Percentiles rank a stretch among this genome's conserved stretches.
Evolutionary conservation across 2,329 filamentous ascomycete species (phyloP).

Genomic region (Fusarium solani-melongenae): DNA sequence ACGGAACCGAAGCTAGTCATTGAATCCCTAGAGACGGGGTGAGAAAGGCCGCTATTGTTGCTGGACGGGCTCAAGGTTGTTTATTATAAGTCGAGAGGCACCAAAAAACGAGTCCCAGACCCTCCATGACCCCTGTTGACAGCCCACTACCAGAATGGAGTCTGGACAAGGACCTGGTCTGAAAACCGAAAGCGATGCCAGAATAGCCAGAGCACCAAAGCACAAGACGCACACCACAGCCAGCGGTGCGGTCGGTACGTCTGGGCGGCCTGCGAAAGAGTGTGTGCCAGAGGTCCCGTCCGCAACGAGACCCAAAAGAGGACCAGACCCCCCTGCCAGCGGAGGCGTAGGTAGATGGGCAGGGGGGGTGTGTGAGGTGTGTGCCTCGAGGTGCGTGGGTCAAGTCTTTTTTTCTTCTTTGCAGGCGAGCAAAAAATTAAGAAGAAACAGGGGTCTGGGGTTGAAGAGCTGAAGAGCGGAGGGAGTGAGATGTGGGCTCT

Average conservation of each 20-base stretch:
- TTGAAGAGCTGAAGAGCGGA: constrained; percentile 37
- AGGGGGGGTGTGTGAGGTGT: background rate
- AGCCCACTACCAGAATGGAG: constrained; percentile 29
- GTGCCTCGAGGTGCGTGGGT: background rate
- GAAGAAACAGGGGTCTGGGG: constrained; percentile 34
- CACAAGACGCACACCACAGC: background rate
- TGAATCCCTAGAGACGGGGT: constrained; percentile 35
- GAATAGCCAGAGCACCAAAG: constrained; percentile 1
- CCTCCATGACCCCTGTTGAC: constrained; percentile 38
- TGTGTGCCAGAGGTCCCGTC: constrained; percentile 8
- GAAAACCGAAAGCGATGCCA: constrained; percentile 16
- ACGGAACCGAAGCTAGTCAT: constrained; percentile 32
- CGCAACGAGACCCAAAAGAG: constrained; percentile 3
- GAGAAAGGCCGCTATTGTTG: constrained; percentile 26
- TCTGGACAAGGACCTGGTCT: constrained; percentile 19
- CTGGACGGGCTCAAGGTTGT: constrained; percentile 39
- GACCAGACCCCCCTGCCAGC: background rate
- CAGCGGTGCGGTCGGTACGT: constrained; percentile 18
- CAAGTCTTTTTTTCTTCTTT: constrained; percentile 12
- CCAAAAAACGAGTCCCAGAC: constrained; percentile 19
- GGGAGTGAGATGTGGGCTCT: constrained; percentile 21
- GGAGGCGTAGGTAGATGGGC: background rate
- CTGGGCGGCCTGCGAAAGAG: constrained; percentile 15
- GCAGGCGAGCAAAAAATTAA: background rate
- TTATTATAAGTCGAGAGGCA: constrained; percentile 36